Conservation (phyloP, 371 early-diverging fungal species). For the Vairimorpha apis region DNA sequence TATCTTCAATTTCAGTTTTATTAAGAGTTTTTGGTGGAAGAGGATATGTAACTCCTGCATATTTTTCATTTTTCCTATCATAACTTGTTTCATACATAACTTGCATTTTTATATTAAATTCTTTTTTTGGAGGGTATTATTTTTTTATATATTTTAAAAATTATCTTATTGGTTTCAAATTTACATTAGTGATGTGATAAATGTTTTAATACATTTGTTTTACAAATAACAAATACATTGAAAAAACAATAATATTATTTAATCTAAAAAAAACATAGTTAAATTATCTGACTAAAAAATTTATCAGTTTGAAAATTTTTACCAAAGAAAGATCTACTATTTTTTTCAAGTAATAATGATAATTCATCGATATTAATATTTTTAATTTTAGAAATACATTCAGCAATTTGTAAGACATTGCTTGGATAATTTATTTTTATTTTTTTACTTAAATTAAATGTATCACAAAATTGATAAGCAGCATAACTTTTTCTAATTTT, state of each 20-base stretch:
- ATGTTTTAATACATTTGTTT: no score
- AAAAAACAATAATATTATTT: no score
- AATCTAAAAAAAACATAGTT: no score
- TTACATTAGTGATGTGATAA: no score
- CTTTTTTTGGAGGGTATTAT: no score
- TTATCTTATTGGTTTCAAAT: no score
- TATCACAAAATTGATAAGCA: constrained; percentile 66
- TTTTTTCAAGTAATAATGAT: constrained; percentile 7
- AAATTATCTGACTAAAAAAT: no score
- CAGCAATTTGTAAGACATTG: constrained; percentile 51
- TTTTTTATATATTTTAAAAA: no score
- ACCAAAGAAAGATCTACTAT: constrained; percentile 47
- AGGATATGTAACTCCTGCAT: constrained; percentile 15
- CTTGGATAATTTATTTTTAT: constrained; percentile 59
- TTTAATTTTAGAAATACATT: constrained; percentile 55
- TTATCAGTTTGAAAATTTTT: not conserved
- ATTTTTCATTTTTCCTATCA: constrained; percentile 6
- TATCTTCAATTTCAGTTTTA: not conserved
- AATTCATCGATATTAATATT: constrained; percentile 28
- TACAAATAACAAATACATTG: no score
- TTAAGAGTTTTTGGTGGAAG: constrained; percentile 10
- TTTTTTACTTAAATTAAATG: constrained; percentile 12
- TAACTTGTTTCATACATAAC: not conserved
- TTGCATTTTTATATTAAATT: not conserved
- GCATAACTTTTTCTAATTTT: constrained; percentile 78